Base-by-base conservation (phyloP, 2,329 filamentous ascomycete species). In the Aspergillus fructus region DNA sequence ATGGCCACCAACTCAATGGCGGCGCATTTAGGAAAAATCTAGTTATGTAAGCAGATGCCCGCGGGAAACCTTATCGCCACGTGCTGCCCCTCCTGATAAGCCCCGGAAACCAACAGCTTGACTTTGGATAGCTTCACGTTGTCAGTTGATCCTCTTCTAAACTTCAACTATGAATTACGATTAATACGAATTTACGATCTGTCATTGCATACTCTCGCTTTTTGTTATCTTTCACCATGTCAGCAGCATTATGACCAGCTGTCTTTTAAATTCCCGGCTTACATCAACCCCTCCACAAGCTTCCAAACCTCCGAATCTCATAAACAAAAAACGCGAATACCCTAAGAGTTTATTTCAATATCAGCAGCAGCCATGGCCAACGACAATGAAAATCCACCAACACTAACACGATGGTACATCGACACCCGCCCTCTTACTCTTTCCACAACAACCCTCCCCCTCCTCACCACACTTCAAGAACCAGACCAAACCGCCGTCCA, bases 401-500 rank as follows among this genome's bases (percentile, higher is more conserved):
- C 60, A 2, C 66, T 79, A 23, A 66, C 65, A 23, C 67, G 77
- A 61, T 79, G 74, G 75, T 79, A 79, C 60, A 75, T 79, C 49
- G 76, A 79, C 58, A 74, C 72, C 33, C 71, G 76, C 15, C 58
- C 59, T 4, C 67, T 75, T 59, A 73, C 72, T 15, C 61, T 58
- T 40, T 63, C 61, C 34, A 70, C 63, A 27, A 64, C 60, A 33
- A 69, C 63, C 5, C 74, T 79, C 9, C 77, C 77, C 2, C 63
- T 79, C 7, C 58, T 79, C 30, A 59, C 71, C 30, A 74, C 72
- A 4, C 69, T 81, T 6, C 72, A 72, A 58, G 64, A 70, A 34
- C 68, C 77, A 24, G 84, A 87, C 64, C 81, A 82, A 62, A 76
- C 79, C 58, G 71, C 74, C 19, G 74, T 81, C 45, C 74, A 72